Evolutionary conservation across 208 protist species (phyloP).

Genomic region (Leishmania braziliensis): DNA sequence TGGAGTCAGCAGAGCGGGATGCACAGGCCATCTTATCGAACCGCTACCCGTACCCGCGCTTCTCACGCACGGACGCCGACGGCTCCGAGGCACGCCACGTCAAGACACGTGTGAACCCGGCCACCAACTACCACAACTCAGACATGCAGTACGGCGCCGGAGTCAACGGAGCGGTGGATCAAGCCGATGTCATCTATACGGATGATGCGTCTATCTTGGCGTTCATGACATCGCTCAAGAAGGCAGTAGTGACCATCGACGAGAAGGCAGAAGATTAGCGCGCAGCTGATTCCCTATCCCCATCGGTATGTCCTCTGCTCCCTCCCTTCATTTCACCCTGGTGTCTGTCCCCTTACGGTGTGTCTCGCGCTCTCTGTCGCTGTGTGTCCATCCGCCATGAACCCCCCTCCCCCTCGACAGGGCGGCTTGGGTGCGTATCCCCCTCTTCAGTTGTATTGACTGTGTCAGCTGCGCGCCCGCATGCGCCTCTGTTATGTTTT

Average conservation of each 20-base stretch:
- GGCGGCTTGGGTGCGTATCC: background rate
- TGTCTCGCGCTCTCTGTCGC: background rate
- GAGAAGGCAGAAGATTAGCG: slow-evolving; percentile 4
- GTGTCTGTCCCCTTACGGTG: background rate
- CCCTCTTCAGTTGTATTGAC: background rate
- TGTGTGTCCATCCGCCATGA: background rate
- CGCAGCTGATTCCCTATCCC: background rate
- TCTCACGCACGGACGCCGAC: slow-evolving; percentile 86
- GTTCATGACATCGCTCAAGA: slow-evolving; percentile 84
- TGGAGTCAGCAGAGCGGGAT: slow-evolving; percentile 72
- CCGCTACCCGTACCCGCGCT: slow-evolving; percentile 85
- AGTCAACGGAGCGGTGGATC: slow-evolving; percentile 20
- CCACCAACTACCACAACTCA: slow-evolving; percentile 60
- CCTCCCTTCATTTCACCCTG: too few relatives aligned
- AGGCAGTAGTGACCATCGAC: slow-evolving; percentile 51
- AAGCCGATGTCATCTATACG: slow-evolving; percentile 81
- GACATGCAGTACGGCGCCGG: slow-evolving; percentile 23
- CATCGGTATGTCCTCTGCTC: background rate
- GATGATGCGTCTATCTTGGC: slow-evolving; percentile 76
- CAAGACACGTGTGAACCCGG: slow-evolving; percentile 88
- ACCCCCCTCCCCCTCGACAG: background rate
- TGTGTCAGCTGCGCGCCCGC: too few relatives aligned
- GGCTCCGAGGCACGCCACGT: slow-evolving; percentile 85
- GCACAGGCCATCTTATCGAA: slow-evolving; percentile 50
- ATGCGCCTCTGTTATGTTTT: too few relatives aligned